These are phyloP conservation scores for Leccinum aurantiacum DNA, from an alignment of 768 basidiomycete species.

Conservation along the genomic window DNA sequence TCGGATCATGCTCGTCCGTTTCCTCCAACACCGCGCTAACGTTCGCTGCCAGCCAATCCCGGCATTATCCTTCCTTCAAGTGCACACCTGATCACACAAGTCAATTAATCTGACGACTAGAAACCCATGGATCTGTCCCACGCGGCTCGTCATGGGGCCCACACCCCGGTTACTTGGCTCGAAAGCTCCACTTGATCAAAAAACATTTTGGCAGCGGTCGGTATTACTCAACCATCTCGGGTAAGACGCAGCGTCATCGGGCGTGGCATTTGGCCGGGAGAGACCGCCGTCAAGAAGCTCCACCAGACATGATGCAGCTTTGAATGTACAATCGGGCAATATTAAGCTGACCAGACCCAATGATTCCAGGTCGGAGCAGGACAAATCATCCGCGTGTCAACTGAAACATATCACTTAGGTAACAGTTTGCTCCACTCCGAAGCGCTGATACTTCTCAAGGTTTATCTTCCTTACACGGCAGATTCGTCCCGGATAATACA, in stretches of 20 bases:
- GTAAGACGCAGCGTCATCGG: not conserved
- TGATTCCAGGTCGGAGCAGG: not conserved
- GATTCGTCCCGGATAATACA: not conserved
- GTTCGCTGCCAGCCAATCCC: not conserved
- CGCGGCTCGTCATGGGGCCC: not conserved
- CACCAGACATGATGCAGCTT: not conserved
- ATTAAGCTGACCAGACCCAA: not conserved
- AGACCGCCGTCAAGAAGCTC: not conserved
- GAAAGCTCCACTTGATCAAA: slow-evolving; percentile 16
- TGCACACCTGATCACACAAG: not conserved
- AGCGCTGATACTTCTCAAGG: slow-evolving; percentile 1
- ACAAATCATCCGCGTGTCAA: slow-evolving; percentile 8
- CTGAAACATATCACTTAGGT: slow-evolving; percentile 18
- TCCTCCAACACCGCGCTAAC: not conserved
- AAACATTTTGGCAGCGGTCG: not conserved
- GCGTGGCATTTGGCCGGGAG: not conserved
- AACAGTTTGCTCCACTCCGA: slow-evolving; percentile 22
- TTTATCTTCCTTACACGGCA: too few relatives aligned
- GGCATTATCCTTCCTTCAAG: not conserved
- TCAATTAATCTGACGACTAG: not conserved
- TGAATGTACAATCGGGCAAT: not conserved
- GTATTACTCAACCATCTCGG: not conserved
- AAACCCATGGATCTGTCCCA: slow-evolving; percentile 4
- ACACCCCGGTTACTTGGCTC: not conserved
- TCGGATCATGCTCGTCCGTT: slow-evolving; percentile 28